These are phyloP conservation scores for Colletotrichum sp. DNA, from an alignment of 2,329 filamentous ascomycete species.

Conservation along the genomic window DNA sequence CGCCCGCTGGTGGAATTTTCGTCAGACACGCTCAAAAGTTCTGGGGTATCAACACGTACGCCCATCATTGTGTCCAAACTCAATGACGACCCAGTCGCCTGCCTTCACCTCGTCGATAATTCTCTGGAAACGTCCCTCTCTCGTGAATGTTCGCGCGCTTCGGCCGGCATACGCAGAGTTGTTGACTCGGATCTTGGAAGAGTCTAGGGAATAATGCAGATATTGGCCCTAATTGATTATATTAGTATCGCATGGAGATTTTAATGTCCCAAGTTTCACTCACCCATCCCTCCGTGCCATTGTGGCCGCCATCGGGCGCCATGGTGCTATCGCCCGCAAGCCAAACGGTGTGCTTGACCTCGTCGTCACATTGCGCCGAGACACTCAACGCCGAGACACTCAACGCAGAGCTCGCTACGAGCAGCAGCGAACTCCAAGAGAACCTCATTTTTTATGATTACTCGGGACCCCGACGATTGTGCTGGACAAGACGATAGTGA, in stretches of 20 bases:
- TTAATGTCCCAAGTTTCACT: too few species aligned
- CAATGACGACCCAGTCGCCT: conserved; percentile 72
- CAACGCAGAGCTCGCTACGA: neutral
- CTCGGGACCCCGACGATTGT: neutral
- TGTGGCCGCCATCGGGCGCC: conserved; percentile 46
- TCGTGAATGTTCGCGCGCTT: conserved; percentile 68
- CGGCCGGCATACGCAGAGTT: conserved; percentile 73
- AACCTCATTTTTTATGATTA: neutral
- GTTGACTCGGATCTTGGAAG: conserved; percentile 40
- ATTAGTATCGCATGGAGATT: too few species aligned
- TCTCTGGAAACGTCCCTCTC: conserved; percentile 67
- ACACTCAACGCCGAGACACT: neutral
- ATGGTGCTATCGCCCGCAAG: conserved; percentile 68
- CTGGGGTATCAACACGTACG: neutral
- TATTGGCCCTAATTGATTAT: conserved; percentile 48
- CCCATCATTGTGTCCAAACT: conserved; percentile 79
- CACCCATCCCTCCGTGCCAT: conserved; percentile 59
- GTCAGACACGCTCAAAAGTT: neutral
- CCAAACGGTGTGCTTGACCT: conserved; percentile 46
- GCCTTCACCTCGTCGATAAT: conserved; percentile 56
- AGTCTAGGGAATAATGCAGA: conserved; percentile 52
- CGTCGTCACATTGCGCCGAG: neutral
- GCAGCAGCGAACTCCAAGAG: neutral
- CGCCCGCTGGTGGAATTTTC: neutral
- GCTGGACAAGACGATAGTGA: neutral